Percentiles rank a stretch among this genome's conserved stretches.
Conservation (phyloP, 345 rosid species). For the Hibiscus mutabilis region DNA sequence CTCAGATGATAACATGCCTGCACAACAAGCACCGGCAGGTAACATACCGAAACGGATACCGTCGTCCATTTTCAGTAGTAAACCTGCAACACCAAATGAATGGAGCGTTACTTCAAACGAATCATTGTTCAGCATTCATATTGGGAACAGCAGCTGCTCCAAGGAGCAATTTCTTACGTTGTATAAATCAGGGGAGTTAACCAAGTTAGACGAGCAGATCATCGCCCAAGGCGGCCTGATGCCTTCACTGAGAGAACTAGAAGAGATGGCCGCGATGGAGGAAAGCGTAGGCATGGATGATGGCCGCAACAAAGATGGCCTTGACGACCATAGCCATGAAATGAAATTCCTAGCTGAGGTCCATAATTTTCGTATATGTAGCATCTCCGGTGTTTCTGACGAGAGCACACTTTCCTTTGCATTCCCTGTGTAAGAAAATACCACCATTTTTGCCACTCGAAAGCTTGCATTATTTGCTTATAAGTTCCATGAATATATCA, state of each 20-base stretch:
- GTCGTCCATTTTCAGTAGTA: conserved; percentile 41
- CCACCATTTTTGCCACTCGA: background rate
- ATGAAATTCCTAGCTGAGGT: conserved; percentile 5
- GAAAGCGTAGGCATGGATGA: background rate
- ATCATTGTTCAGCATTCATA: conserved; percentile 74
- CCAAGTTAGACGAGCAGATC: conserved; percentile 43
- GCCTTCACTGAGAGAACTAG: conserved; percentile 28
- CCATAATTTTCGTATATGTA: conserved; percentile 14
- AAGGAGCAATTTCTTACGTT: conserved; percentile 42
- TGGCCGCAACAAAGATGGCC: too few relatives aligned
- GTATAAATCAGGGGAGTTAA: conserved; percentile 48
- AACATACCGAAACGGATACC: conserved; percentile 74
- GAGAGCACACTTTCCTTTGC: conserved; percentile 55
- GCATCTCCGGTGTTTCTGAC: conserved; percentile 30
- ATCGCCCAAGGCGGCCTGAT: conserved; percentile 9
- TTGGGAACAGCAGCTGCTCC: conserved; percentile 48
- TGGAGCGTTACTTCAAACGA: conserved; percentile 94
- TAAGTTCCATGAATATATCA: background rate
- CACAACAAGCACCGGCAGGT: conserved; percentile 18
- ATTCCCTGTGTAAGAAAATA: conserved; percentile 21
- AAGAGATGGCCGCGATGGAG: conserved; percentile 12
- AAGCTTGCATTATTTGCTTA: background rate
- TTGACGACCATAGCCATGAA: too few relatives aligned
- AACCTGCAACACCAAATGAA: conserved; percentile 37
- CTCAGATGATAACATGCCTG: background rate